Conservation (phyloP, 2,329 filamentous ascomycete species). For the Didymella segeticola region DNA sequence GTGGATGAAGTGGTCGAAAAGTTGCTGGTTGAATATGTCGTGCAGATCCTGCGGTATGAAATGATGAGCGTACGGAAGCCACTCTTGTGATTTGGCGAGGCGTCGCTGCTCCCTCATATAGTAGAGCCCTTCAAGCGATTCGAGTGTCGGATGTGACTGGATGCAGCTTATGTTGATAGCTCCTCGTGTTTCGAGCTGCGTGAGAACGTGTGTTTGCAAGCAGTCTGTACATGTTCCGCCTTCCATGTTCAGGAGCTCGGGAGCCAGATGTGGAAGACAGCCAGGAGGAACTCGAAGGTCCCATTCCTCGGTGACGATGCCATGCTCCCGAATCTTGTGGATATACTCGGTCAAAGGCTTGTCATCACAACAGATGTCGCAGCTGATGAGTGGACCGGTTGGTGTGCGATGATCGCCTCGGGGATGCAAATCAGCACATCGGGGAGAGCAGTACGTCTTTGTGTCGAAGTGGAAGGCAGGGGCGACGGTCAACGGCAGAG, state of each 20-base stretch:
- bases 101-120: background rate
- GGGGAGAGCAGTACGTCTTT: background rate
- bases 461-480: background rate
- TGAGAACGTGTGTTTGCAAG: background rate
- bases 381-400: background rate
- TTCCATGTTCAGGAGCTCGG: background rate
- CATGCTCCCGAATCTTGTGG: background rate
- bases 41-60: background rate
- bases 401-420: background rate
- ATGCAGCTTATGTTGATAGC: constrained; percentile 4
- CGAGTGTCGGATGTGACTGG: background rate
- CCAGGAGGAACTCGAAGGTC: background rate
- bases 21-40: background rate
- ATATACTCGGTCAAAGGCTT: background rate
- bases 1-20: background rate
- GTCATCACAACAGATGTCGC: constrained; percentile 1
- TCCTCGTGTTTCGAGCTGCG: constrained; percentile 1
- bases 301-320: background rate
- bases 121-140: background rate
- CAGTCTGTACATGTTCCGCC: background rate
- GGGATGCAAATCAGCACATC: background rate
- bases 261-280: constrained; percentile 4
- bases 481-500: background rate
- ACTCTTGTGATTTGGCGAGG: background rate
- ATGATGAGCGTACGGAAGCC: background rate